These are phyloP conservation scores for Daldinia eschscholtzii DNA, from an alignment of 2,329 filamentous ascomycete species.

Conservation along the genomic window DNA sequence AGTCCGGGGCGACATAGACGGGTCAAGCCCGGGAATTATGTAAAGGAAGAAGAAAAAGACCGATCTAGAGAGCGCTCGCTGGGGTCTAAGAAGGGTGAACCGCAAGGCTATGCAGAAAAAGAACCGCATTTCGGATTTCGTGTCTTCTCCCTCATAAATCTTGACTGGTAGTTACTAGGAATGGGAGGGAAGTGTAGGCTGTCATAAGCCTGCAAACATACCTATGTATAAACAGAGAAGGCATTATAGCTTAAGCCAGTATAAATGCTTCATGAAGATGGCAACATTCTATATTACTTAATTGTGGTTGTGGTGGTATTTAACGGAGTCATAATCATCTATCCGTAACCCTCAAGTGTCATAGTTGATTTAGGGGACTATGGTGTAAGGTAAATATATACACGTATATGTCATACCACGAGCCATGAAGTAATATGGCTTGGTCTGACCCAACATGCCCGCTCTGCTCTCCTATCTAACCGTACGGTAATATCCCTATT, in stretches of 20 bases:
- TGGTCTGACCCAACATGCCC: neutral
- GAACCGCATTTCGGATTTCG: neutral
- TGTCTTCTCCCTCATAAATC: neutral
- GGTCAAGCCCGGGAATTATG: neutral
- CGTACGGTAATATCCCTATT: neutral
- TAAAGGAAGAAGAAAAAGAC: neutral
- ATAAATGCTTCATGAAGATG: neutral
- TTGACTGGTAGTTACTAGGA: neutral
- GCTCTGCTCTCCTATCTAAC: neutral
- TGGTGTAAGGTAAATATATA: neutral
- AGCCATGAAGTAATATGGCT: neutral
- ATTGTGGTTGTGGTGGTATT: neutral
- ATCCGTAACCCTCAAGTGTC: neutral
- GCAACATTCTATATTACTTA: neutral
- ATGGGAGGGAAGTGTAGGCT: neutral
- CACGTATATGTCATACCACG: neutral
- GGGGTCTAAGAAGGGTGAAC: neutral
- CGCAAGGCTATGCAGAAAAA: neutral
- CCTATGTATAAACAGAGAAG: neutral
- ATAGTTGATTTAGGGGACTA: neutral
- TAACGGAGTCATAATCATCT: neutral
- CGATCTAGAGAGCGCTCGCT: neutral
- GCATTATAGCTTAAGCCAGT: too few species aligned
- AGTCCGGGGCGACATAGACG: neutral
- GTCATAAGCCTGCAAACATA: neutral